phyloP scores from a whole-genome alignment of 208 protist genomes.

The Naegleria lovaniensis region DNA sequence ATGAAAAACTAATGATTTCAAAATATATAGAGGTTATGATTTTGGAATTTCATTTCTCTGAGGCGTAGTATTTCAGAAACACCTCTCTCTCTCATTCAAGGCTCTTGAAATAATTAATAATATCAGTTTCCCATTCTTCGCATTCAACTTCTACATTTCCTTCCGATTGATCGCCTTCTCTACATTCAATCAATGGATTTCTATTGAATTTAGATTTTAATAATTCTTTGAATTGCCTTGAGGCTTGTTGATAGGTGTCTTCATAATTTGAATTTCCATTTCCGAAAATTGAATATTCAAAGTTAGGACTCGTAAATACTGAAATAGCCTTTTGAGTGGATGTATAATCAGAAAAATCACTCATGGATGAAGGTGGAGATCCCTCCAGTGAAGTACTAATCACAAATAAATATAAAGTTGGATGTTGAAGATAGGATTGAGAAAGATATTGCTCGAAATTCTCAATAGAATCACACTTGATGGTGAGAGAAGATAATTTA shows the following conservation, averaged over 20 bases:
- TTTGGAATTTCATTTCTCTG: too few species aligned
- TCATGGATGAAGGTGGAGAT: background rate
- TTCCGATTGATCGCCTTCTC: background rate
- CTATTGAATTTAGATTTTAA: background rate
- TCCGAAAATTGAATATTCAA: slow-evolving; percentile 19
- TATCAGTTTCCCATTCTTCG: background rate
- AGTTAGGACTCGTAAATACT: background rate
- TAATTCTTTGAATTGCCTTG: background rate
- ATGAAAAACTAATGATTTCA: too few species aligned
- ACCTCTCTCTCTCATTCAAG: too few species aligned
- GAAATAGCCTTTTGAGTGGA: background rate
- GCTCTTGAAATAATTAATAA: background rate
- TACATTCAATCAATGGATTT: background rate
- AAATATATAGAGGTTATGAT: too few species aligned
- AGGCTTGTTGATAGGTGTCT: background rate
- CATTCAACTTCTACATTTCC: background rate
- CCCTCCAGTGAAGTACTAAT: background rate
- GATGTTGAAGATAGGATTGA: background rate
- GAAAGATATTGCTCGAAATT: background rate
- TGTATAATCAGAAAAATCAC: background rate
- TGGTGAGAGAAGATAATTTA: background rate
- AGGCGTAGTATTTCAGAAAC: too few species aligned
- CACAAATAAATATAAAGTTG: background rate
- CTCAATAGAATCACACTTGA: background rate
- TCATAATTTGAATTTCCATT: slow-evolving; percentile 15